Evolutionary conservation across 257 asterid genomes (phyloP).

Genomic region (Asclepias syriaca): DNA sequence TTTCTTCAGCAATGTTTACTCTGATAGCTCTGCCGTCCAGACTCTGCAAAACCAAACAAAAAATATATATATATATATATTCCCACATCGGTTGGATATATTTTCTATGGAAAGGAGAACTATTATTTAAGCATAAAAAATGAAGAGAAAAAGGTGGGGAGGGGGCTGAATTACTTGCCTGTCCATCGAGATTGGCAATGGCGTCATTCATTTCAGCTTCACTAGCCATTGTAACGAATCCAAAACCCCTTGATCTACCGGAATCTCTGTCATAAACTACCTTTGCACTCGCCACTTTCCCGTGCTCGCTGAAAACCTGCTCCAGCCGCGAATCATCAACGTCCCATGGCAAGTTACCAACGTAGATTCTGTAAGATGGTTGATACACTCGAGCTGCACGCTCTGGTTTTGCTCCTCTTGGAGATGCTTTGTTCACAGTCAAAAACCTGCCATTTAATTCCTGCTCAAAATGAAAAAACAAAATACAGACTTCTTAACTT

Average conservation of each 20-base stretch:
- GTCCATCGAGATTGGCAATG: slow-evolving; percentile 80
- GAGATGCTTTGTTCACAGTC: slow-evolving; percentile 79
- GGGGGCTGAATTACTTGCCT: slow-evolving; percentile 44
- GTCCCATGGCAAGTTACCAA: slow-evolving; percentile 89
- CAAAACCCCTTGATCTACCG: slow-evolving; percentile 91
- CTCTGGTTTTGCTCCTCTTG: slow-evolving; percentile 71
- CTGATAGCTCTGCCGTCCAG: slow-evolving; percentile 68
- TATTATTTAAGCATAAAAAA: background rate
- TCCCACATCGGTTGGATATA: too few relatives aligned
- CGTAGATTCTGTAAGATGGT: slow-evolving; percentile 56
- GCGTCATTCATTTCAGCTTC: slow-evolving; percentile 81
- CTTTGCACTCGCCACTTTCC: slow-evolving; percentile 72
- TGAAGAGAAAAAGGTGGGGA: too few relatives aligned
- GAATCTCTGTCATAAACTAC: slow-evolving; percentile 74
- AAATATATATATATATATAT: too few relatives aligned
- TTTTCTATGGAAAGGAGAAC: background rate
- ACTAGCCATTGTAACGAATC: slow-evolving; percentile 76
- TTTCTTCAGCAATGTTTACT: slow-evolving; percentile 70
- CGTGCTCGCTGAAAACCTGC: slow-evolving; percentile 74
- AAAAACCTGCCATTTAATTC: slow-evolving; percentile 66
- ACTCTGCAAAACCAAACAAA: slow-evolving; percentile 40
- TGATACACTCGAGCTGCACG: slow-evolving; percentile 57
- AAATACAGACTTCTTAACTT: background rate
- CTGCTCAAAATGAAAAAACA: slow-evolving; percentile 31
- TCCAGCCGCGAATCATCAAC: slow-evolving; percentile 64